phyloP scores from a whole-genome alignment of 2,329 filamentous ascomycete species.

The Ophiocordyceps sinensis region DNA sequence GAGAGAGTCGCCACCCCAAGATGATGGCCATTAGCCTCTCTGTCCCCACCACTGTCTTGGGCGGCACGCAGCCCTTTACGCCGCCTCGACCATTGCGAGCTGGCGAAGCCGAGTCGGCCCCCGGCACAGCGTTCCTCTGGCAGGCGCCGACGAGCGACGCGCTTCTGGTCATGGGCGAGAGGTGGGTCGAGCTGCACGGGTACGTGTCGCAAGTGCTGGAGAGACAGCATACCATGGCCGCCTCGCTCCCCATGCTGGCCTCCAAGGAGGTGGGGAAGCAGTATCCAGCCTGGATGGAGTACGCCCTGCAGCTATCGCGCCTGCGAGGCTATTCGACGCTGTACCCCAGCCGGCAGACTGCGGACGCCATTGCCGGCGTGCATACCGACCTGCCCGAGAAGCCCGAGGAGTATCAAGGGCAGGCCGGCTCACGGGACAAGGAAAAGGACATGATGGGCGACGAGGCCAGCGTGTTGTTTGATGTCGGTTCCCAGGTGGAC shows the following conservation, averaged over 20 bases:
- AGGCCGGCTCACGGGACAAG: slow-evolving; percentile 2
- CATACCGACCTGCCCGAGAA: slow-evolving; percentile 61
- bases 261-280: slow-evolving; percentile 50
- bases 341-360: slow-evolving; percentile 52
- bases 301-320: slow-evolving; percentile 61
- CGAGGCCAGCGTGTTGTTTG: slow-evolving; percentile 21
- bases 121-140: slow-evolving; percentile 57
- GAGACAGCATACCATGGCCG: slow-evolving; percentile 18
- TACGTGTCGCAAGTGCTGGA: slow-evolving; percentile 55
- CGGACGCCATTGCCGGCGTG: slow-evolving; percentile 47
- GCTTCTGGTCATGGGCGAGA: slow-evolving; percentile 67
- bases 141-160: slow-evolving; percentile 75
- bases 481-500: slow-evolving; percentile 25
- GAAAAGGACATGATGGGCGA: slow-evolving; percentile 8
- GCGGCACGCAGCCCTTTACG: slow-evolving; percentile 42
- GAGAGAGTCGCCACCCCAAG: slow-evolving; percentile 31
- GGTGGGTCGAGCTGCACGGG: slow-evolving; percentile 74
- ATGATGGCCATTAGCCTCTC: slow-evolving; percentile 73
- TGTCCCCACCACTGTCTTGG: slow-evolving; percentile 48
- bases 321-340: slow-evolving; percentile 64
- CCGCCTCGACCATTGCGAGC: slow-evolving; percentile 19
- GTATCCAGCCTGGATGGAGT: slow-evolving; percentile 66
- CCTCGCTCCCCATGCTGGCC: slow-evolving; percentile 24
- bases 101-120: slow-evolving; percentile 12
- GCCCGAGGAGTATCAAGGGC: slow-evolving; percentile 51